Evolutionary conservation across 192 early-diverging fungal species (phyloP), one percentile per base, ranked within the genome.

Genomic region (Umbelopsis sp.): DNA sequence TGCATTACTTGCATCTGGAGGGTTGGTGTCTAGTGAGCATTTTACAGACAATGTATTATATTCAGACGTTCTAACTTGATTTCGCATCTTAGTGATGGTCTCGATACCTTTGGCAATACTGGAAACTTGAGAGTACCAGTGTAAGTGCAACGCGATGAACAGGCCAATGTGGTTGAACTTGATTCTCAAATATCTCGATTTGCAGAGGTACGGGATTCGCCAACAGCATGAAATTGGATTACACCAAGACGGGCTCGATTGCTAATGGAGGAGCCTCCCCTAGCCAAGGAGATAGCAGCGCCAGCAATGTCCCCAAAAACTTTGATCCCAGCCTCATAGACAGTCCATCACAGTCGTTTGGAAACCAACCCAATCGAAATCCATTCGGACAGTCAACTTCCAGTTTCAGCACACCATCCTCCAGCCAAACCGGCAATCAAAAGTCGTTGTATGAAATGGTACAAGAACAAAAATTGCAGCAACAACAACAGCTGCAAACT

Each of bases 101-200:
- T 84, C 70, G 86, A 87, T 72, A 84, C 82, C 1, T 86, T 86
- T 59, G 82, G 84, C 45, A 83, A 86, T 70, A 68, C 49, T n/a
- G 84, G 84, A 45, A 79, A 79, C 73, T 70, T 81, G n/a, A 82
- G 84, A 43, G 72, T 86, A 25, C 84, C 84, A 26, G 41, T 51
- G 82, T 83, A 81, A 76, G 79, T 79, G 4, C 36, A 21, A 54
- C 43, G 47, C 9, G 25, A n/a, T 17, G 47, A n/a, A 5, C 4
- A 7, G 47, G 20, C 47, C 6, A 4, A 17, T 49, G 10, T 49
- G 47, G 20, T 49, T 6, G n/a, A 17, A 1, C n/a, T 17, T 5
- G 4, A 2, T 21, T 49, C 47, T 49, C 1, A 17, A 3, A 54
- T 44, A 2, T 67, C 21, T 44, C 36, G 21, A 24, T 45, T 45